phyloP scores from a whole-genome alignment of 2,329 filamentous ascomycete species.

The Fusarium sp. region DNA sequence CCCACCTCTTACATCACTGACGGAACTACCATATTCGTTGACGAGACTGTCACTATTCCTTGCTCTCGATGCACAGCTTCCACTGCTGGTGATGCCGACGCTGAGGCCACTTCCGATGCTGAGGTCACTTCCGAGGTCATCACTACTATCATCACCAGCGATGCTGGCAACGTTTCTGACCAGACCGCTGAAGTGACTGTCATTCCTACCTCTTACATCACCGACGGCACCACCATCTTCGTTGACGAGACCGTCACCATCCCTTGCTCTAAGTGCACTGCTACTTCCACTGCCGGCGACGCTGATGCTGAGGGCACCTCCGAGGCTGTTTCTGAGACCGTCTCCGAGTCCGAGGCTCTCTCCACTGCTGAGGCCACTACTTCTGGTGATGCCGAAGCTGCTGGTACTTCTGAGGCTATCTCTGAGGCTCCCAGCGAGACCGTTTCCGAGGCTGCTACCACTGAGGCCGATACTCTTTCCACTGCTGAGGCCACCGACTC shows the following conservation, averaged over 20 bases:
- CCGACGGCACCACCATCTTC: slow-evolving; percentile 36
- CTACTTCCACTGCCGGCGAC: slow-evolving; percentile 13
- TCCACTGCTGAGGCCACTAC: slow-evolving; percentile 20
- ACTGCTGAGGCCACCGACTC: slow-evolving; percentile 9
- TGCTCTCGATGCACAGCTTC: slow-evolving; percentile 33
- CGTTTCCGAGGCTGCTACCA: not conserved
- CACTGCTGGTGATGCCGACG: slow-evolving; percentile 22
- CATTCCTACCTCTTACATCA: slow-evolving; percentile 33
- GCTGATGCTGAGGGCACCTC: slow-evolving; percentile 19
- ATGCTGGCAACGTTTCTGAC: slow-evolving; percentile 15
- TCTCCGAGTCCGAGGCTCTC: slow-evolving; percentile 6
- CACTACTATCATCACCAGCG: slow-evolving; percentile 21
- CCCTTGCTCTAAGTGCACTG: slow-evolving; percentile 36
- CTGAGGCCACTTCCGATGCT: slow-evolving; percentile 9
- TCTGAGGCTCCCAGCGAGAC: not conserved
- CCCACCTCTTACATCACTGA: slow-evolving; percentile 36
- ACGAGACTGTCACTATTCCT: slow-evolving; percentile 37
- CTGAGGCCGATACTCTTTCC: slow-evolving; percentile 16
- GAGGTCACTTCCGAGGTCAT: slow-evolving; percentile 5
- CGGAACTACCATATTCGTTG: slow-evolving; percentile 36
- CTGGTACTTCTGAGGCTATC: slow-evolving; percentile 14
- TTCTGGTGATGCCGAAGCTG: slow-evolving; percentile 18
- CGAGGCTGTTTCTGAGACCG: not conserved
- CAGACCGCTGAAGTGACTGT: slow-evolving; percentile 31
- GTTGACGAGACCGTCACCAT: slow-evolving; percentile 37